phyloP scores from a whole-genome alignment of 2,329 filamentous ascomycete species.

The Ambrosiella xylebori region DNA sequence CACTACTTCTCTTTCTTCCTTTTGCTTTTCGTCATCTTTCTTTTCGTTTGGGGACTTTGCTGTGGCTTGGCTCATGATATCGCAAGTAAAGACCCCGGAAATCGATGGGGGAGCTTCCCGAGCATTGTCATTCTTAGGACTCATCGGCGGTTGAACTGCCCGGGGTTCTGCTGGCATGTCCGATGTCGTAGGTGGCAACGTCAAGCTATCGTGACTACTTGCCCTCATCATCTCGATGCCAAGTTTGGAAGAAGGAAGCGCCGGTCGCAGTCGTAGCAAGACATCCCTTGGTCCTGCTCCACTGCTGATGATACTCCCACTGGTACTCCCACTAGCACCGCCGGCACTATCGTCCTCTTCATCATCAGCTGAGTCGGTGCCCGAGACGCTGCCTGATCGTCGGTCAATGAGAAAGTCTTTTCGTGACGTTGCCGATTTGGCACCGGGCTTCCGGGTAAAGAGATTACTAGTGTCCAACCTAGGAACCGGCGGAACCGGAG shows the following conservation, averaged over 20 bases:
- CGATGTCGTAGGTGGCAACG: constrained; percentile 23
- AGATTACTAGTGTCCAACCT: neutral
- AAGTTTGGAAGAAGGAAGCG: constrained; percentile 66
- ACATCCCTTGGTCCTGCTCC: neutral
- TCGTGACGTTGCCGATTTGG: constrained; percentile 4
- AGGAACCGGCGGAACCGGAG: constrained; percentile 9
- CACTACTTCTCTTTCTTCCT: neutral
- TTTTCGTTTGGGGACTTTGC: too few species aligned
- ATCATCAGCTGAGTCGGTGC: constrained; percentile 72
- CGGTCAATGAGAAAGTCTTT: constrained; percentile 37
- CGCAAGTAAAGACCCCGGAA: neutral
- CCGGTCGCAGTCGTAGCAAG: constrained; percentile 31
- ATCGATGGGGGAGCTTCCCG: neutral
- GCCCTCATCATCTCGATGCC: constrained; percentile 97
- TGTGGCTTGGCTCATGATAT: neutral
- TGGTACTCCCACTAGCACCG: too few species aligned
- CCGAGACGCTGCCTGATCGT: constrained; percentile 22
- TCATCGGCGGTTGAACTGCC: too few species aligned
- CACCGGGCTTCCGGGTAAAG: constrained; percentile 5
- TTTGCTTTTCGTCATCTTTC: too few species aligned
- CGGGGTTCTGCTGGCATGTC: constrained; percentile 23
- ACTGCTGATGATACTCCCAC: too few species aligned
- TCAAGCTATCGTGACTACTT: constrained; percentile 75
- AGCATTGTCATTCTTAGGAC: neutral
- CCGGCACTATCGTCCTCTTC: constrained; percentile 65